These are phyloP conservation scores for Mortierella sp. DNA, from an alignment of 371 early-diverging fungal genomes.

Conservation along the genomic window DNA sequence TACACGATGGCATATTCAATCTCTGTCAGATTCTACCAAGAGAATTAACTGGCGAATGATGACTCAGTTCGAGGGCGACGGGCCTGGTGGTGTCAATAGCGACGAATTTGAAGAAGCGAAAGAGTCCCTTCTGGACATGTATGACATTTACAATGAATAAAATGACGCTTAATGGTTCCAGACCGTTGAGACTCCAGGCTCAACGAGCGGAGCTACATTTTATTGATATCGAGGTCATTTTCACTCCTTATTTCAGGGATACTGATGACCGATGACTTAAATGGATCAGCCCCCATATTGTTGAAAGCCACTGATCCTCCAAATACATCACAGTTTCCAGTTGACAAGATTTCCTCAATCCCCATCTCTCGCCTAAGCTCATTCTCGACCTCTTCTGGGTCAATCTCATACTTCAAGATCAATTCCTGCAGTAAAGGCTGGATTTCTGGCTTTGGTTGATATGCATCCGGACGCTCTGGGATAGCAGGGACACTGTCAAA, in stretches of 20 bases:
- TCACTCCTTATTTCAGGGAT: background rate
- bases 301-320: background rate
- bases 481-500: constrained; percentile 58
- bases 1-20: constrained; percentile 56
- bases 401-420: constrained; percentile 60
- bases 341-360: too few relatives aligned
- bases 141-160: constrained; percentile 62
- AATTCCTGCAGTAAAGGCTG: constrained; percentile 30
- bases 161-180: background rate
- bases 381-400: constrained; percentile 37
- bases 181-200: background rate
- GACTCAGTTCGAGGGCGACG: constrained; percentile 62
- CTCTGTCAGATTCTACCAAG: constrained; percentile 53
- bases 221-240: background rate
- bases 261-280: constrained; percentile 7
- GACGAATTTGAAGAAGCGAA: constrained; percentile 66
- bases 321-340: background rate
- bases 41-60: constrained; percentile 58
- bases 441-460: constrained; percentile 23
- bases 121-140: constrained; percentile 61
- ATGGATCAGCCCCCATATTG: constrained; percentile 23
- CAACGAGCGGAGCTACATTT: background rate
- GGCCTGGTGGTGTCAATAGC: constrained; percentile 51
- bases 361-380: constrained; percentile 18
- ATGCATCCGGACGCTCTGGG: constrained; percentile 37